Base-by-base conservation (phyloP, 306 rosid genomes). In the Benincasa hispida region DNA sequence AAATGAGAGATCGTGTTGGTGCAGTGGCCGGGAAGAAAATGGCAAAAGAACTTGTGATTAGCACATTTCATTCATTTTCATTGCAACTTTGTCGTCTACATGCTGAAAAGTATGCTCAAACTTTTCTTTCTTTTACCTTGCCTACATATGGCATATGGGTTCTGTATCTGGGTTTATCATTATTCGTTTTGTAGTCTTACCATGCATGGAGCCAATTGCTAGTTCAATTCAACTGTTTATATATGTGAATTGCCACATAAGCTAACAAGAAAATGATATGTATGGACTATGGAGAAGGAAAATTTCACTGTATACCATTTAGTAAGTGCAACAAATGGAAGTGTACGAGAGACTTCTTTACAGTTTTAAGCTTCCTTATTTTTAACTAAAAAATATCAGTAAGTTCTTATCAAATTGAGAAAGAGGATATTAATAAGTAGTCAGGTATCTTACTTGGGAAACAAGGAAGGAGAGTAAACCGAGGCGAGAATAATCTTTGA, bases 21-120 rank as follows among this genome's bases (percentile, higher is more conserved):
- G 74, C 85, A 24, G 91, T 94, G 83, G 84, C 96, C 24, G 97
- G 97, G 80, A 94, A 91, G 86, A 81, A 84, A 79, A 80, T 60
- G 1, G 94, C 96, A 22, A 94, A 90, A 82, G 93, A 88, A 72
- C 96, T 94, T 18, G 88, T 90, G 42, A 94, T 94, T 84, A 94
- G 98, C 75, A 94, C 98, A 27, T 94, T 94, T 87, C 98, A 94
- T 86, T 94, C 98, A 34, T 94, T 91, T 89, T 94, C 94, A 51
- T 87, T 94, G 94, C 93, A 90, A 80, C 94, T 94, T 62, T 94
- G 97, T 84, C 96, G 98, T 59, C 81, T 80, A 57, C 93, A 94
- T 85, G 98, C 93, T 39, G 96, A 91, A 80, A 90, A 89, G 96
- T 94, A 91, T 76, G 89, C 55, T 82, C 79, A 62, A 57, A 27